A percentile compares a stretch with the other conserved stretches of the same genome.
Conservation (phyloP, 1,139 yeast genomes). For the Komagataea norvegica region DNA sequence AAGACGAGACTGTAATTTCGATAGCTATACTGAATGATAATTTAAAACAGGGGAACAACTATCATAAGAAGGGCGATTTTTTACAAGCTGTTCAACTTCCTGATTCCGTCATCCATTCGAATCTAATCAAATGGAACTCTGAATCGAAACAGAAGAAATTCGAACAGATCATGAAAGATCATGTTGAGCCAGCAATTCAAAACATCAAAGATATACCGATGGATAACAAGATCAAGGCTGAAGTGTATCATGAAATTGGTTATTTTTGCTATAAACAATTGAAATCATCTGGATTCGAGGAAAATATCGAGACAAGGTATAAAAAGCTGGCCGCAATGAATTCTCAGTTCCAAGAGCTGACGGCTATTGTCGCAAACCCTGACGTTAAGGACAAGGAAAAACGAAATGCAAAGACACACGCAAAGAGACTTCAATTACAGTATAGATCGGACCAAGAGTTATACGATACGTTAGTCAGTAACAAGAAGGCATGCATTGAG, state of each 20-base stretch:
- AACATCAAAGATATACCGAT: conserved; percentile 22
- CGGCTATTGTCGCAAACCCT: conserved; percentile 38
- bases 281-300: conserved; percentile 40
- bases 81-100: conserved; percentile 28
- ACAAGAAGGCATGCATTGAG: conserved; percentile 41
- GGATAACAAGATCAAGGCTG: conserved; percentile 31
- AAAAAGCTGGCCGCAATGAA: conserved; percentile 37
- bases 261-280: conserved; percentile 70
- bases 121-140: conserved; percentile 68
- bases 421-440: conserved; percentile 43
- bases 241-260: conserved; percentile 58
- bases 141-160: conserved; percentile 67
- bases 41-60: conserved; percentile 11
- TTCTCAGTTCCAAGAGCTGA: conserved; percentile 46
- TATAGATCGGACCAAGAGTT: conserved; percentile 47
- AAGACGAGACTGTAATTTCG: conserved; percentile 50
- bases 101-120: conserved; percentile 38
- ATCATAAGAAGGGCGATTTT: conserved; percentile 17
- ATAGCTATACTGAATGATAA: conserved; percentile 42
- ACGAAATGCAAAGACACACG: conserved; percentile 46
- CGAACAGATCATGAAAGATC: conserved; percentile 48
- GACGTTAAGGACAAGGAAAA: conserved; percentile 41
- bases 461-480: conserved; percentile 35
- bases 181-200: conserved; percentile 44
- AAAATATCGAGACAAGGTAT: conserved; percentile 41